A percentile compares a stretch with the other conserved stretches of the same genome.
These are phyloP conservation scores for Hydrangea macrophylla DNA, from an alignment of 148 eudicot species.

Conservation along the genomic window DNA sequence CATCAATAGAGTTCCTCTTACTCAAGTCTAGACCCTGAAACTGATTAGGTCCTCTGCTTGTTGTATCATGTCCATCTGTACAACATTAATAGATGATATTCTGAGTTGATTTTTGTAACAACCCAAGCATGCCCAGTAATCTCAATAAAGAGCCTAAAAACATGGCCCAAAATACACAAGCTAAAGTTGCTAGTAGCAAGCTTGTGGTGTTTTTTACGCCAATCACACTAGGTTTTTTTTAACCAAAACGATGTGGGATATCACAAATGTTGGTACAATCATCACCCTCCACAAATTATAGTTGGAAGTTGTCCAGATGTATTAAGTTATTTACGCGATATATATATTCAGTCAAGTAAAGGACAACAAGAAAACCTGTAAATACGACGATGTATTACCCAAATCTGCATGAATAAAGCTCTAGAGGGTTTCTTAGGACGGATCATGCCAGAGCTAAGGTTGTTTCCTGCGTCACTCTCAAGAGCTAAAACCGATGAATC, in stretches of 20 bases:
- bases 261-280: neutral
- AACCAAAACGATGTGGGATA: no score
- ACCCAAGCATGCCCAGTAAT: no score
- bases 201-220: no score
- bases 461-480: slow-evolving; percentile 74
- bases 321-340: no score
- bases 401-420: slow-evolving; percentile 76
- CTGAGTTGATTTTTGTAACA: neutral
- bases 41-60: slow-evolving; percentile 17
- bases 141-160: no score
- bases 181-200: no score
- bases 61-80: slow-evolving; percentile 41
- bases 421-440: slow-evolving; percentile 82
- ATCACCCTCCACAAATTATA: neutral
- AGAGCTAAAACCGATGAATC: slow-evolving; percentile 81
- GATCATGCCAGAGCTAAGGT: slow-evolving; percentile 46
- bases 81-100: neutral
- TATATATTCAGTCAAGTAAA: neutral
- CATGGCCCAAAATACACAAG: no score
- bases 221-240: no score
- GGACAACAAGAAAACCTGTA: neutral
- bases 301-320: neutral
- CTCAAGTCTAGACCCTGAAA: slow-evolving; percentile 27
- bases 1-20: slow-evolving; percentile 37
- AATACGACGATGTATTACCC: slow-evolving; percentile 38